phyloP scores from a whole-genome alignment of 257 asterid species.

The Ilex aquifolium region DNA sequence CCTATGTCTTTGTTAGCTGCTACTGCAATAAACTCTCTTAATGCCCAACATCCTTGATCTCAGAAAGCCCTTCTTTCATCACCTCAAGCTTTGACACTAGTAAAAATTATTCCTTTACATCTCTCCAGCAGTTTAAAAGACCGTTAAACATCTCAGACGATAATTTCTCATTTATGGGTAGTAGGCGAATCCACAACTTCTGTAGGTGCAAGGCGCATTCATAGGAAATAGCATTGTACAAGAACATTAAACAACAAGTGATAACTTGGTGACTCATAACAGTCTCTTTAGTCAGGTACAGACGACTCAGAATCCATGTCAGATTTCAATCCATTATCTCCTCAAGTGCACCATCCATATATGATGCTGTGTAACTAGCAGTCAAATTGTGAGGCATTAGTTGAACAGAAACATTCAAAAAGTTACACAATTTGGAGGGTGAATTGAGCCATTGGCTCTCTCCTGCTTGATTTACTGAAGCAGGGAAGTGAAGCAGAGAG shows the following conservation, averaged over 20 bases:
- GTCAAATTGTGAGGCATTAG: conserved; percentile 62
- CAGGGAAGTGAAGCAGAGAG: conserved; percentile 14
- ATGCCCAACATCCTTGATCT: conserved; percentile 57
- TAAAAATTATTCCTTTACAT: conserved; percentile 24
- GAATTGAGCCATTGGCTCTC: conserved; percentile 43
- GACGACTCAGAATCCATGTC: conserved; percentile 34
- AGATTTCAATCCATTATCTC: conserved; percentile 53
- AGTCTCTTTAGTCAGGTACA: conserved; percentile 31
- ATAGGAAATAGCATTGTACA: conserved; percentile 41
- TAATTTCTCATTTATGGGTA: conserved; percentile 64
- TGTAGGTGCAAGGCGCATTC: conserved; percentile 70
- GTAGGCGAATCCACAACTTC: conserved; percentile 23
- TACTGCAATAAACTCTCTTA: conserved; percentile 71
- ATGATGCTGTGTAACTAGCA: conserved; percentile 68
- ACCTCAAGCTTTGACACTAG: conserved; percentile 57
- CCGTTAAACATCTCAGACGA: conserved; percentile 48
- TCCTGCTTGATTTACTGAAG: conserved; percentile 40
- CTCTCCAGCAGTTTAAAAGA: conserved; percentile 37
- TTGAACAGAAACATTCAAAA: conserved; percentile 63
- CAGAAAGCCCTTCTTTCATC: conserved; percentile 85
- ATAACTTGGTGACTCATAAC: conserved; percentile 59
- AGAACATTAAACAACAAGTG: conserved; percentile 41
- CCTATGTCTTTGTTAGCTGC: conserved; percentile 58
- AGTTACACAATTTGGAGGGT: conserved; percentile 48
- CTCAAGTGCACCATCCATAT: conserved; percentile 59